Conservation (phyloP, 345 rosid species). For the Gynandropsis gynandra region DNA sequence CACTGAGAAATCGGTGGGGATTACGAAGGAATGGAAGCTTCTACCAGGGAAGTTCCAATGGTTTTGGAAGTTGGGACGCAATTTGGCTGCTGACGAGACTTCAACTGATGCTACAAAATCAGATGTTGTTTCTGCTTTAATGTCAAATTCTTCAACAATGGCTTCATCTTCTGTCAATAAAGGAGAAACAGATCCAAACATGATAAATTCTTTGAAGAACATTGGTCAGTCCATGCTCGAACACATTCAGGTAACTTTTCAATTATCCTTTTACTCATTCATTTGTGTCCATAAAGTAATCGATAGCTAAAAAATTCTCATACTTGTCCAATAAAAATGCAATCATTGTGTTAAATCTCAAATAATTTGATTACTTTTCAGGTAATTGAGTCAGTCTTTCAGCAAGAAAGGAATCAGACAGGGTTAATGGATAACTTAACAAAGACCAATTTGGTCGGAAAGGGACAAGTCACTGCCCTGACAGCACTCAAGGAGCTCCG, state of each 20-base stretch:
- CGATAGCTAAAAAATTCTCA: not conserved
- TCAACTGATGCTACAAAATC: conserved; percentile 34
- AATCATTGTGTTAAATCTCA: not conserved
- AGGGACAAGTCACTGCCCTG: conserved; percentile 80
- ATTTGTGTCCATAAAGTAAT: not conserved
- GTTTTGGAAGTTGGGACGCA: conserved; percentile 64
- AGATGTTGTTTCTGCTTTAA: conserved; percentile 19
- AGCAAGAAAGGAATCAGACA: conserved; percentile 66
- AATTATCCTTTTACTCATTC: not conserved
- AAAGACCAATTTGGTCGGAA: conserved; percentile 67
- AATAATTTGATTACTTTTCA: conserved; percentile 25
- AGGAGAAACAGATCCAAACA: conserved; percentile 52
- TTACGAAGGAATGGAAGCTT: conserved; percentile 41
- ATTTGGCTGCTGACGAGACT: conserved; percentile 35
- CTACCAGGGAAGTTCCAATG: conserved; percentile 61
- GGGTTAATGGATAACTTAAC: conserved; percentile 61
- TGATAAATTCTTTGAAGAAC: conserved; percentile 53
- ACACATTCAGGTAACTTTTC: conserved; percentile 67
- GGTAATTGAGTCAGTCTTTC: conserved; percentile 89
- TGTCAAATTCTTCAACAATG: conserved; percentile 22
- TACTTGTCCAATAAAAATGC: not conserved
- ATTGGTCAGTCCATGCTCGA: conserved; percentile 85
- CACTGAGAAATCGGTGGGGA: conserved; percentile 21
- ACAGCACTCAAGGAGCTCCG: conserved; percentile 90
- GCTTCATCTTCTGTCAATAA: conserved; percentile 26